Evolutionary conservation across 2,329 filamentous ascomycete species (phyloP).

Genomic region (Biscogniauxia mediterranea): DNA sequence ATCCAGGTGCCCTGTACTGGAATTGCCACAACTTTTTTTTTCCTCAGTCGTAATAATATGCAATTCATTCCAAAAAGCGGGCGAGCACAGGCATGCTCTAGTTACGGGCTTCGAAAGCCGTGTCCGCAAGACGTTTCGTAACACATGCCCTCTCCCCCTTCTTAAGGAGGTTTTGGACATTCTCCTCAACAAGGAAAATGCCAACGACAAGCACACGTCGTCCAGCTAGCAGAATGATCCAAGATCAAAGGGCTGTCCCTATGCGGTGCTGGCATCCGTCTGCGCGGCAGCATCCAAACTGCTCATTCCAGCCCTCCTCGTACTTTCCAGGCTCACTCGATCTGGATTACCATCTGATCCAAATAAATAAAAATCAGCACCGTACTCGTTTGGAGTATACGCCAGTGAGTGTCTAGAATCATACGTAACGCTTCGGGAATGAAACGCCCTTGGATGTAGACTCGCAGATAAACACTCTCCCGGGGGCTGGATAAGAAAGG

Average conservation of each 20-base stretch:
- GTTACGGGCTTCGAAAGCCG: neutral
- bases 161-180: neutral
- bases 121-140: neutral
- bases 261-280: conserved; percentile 20
- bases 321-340: conserved; percentile 32
- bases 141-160: neutral
- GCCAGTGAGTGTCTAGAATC: neutral
- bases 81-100: neutral
- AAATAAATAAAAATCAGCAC: neutral
- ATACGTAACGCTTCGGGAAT: neutral
- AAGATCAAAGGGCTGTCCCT: conserved; percentile 7
- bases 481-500: neutral
- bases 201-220: neutral
- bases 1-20: neutral
- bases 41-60: neutral
- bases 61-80: neutral
- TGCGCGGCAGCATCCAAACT: conserved; percentile 33
- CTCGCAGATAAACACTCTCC: neutral
- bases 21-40: neutral
- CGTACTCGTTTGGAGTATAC: neutral
- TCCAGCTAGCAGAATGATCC: neutral
- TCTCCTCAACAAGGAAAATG: neutral
- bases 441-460: neutral
- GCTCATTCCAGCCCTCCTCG: conserved; percentile 30
- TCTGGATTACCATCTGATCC: conserved; percentile 59